Conservation (phyloP, 768 basidiomycete genomes). For the Suillus americanus region DNA sequence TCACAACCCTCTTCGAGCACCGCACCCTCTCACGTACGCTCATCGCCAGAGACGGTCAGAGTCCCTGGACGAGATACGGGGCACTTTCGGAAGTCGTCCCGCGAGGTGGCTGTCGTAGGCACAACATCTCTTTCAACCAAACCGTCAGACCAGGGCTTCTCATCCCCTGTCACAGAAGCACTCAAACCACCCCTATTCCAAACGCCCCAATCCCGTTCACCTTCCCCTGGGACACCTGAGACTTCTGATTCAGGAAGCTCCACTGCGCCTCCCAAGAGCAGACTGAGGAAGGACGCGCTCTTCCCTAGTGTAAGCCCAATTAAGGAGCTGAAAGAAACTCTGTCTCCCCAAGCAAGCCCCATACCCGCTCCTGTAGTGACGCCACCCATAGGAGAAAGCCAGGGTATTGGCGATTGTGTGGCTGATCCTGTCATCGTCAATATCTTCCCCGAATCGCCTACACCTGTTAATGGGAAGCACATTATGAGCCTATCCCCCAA, state of each 20-base stretch:
- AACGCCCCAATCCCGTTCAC: conserved; percentile 36
- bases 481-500: conserved; percentile 22
- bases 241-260: conserved; percentile 33
- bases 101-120: conserved; percentile 54
- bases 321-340: conserved; percentile 24
- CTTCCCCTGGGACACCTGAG: conserved; percentile 31
- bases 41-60: conserved; percentile 46
- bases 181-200: conserved; percentile 39
- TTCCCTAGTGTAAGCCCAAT: conserved; percentile 29
- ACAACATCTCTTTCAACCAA: conserved; percentile 33
- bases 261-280: conserved; percentile 16
- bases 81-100: conserved; percentile 45
- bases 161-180: conserved; percentile 25
- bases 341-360: conserved; percentile 3
- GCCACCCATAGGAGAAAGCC: conserved; percentile 61
- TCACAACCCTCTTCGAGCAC: conserved; percentile 17
- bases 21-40: conserved; percentile 39
- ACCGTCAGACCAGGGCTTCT: conserved; percentile 29
- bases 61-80: conserved; percentile 29
- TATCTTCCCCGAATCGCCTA: conserved; percentile 37
- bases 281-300: conserved; percentile 36
- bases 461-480: conserved; percentile 9
- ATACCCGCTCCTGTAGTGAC: conserved; percentile 41
- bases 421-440: conserved; percentile 61
- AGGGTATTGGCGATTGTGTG: conserved; percentile 58